phyloP scores from a whole-genome alignment of 768 basidiomycete genomes.

The Hypholoma fasciculare region DNA sequence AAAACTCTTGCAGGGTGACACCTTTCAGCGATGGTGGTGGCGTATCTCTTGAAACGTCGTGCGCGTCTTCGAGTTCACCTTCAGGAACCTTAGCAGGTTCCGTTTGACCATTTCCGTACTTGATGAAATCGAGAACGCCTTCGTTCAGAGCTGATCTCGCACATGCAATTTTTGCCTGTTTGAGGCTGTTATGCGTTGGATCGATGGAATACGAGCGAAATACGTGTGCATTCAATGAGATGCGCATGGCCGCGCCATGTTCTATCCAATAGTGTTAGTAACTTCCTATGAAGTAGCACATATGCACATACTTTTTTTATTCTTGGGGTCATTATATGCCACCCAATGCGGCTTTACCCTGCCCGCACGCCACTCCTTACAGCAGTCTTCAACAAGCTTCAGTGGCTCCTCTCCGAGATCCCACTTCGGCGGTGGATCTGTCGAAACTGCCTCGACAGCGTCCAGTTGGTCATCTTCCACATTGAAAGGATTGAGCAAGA shows the following conservation, averaged over 20 bases:
- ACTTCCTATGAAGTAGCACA: neutral
- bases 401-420: conserved; percentile 23
- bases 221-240: conserved; percentile 51
- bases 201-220: conserved; percentile 52
- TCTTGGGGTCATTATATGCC: conserved; percentile 45
- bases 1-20: conserved; percentile 55
- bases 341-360: conserved; percentile 56
- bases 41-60: conserved; percentile 2
- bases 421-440: conserved; percentile 12
- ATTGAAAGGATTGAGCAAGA: conserved; percentile 32
- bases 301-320: conserved; percentile 38
- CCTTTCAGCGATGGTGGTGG: conserved; percentile 16
- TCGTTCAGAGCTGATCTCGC: conserved; percentile 53
- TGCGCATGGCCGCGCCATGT: conserved; percentile 57
- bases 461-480: conserved; percentile 21
- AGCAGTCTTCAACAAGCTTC: conserved; percentile 52
- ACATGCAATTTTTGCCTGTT: conserved; percentile 52
- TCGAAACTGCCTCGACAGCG: conserved; percentile 11
- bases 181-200: conserved; percentile 36
- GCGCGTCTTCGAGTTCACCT: conserved; percentile 14
- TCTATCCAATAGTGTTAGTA: conserved; percentile 23
- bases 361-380: conserved; percentile 52
- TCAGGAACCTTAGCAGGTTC: conserved; percentile 27
- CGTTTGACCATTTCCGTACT: conserved; percentile 51
- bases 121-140: conserved; percentile 60